Evolutionary conservation across 768 basidiomycete genomes (phyloP).

Genomic region (Fibroporia radiculosa): DNA sequence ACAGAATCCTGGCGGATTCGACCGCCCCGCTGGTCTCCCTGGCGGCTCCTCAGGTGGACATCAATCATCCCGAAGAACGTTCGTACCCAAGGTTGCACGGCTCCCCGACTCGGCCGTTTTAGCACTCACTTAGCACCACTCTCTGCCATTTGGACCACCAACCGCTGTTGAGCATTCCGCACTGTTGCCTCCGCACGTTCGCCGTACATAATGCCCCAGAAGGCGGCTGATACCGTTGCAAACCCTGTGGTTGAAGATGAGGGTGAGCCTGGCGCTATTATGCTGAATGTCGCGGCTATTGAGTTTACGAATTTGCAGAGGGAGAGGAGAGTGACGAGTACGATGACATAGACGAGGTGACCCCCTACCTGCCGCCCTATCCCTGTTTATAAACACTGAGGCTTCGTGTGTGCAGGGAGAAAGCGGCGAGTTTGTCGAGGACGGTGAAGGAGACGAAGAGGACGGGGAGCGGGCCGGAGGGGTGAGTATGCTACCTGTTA

Average conservation of each 20-base stretch:
- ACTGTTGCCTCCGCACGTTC: neutral
- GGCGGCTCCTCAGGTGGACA: slow-evolving; percentile 1
- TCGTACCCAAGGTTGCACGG: slow-evolving; percentile 2
- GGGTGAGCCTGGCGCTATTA: neutral
- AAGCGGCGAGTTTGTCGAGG: slow-evolving; percentile 4
- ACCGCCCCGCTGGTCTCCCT: too few species aligned
- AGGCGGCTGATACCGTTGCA: slow-evolving; percentile 5
- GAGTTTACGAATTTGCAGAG: slow-evolving; percentile 1
- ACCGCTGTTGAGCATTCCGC: neutral
- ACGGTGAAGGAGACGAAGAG: slow-evolving; percentile 19
- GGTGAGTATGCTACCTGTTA: too few species aligned
- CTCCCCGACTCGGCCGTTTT: neutral
- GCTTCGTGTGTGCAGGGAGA: neutral
- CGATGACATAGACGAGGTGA: slow-evolving; percentile 18
- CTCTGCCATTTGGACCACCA: neutral
- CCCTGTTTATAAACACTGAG: too few species aligned
- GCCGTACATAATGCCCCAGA: slow-evolving; percentile 7
- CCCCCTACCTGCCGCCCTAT: neutral
- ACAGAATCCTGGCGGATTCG: too few species aligned
- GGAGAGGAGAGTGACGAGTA: slow-evolving; percentile 25
- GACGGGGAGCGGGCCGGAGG: too few species aligned
- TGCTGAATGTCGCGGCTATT: neutral
- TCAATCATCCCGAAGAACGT: slow-evolving; percentile 14
- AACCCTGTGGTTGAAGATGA: slow-evolving; percentile 15
- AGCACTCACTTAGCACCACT: neutral